Evolutionary conservation across 148 eudicot species (phyloP), one percentile per base, ranked within the genome.

Genomic region (Heliosperma pusillum): DNA sequence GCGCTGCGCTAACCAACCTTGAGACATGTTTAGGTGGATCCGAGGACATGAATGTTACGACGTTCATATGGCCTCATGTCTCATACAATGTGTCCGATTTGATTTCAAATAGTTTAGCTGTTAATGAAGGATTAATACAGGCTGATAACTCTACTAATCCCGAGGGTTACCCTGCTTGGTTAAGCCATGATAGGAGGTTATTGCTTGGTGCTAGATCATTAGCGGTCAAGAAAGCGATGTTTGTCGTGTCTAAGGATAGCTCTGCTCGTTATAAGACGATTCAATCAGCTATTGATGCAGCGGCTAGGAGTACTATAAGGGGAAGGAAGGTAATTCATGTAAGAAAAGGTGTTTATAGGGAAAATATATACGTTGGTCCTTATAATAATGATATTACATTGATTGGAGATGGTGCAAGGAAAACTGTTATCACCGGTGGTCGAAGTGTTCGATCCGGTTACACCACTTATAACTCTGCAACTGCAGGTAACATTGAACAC

Each of bases 381-480:
- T 61, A 80, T 16, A 79, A 83, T 71, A 78, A 78, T 77, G 86
- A 87, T 59, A 81, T 92, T 62, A 90, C 83, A 84, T 73, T 92
- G 74, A 79, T 90, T 64, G 97, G 97, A 4, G 91, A 88, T 61
- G 97, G 97, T 7, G 64, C 79, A 19, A 80, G 84, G 74, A n/a
- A 69, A 16, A 92, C 97, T 10, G 70, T 85, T 15, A 79, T 92
- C 40, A 88, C 94, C 33, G 85, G 87, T 60, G 79, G 84, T 55
- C 78, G 87, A 60, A 88, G 95, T 36, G 86, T 82, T 24, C 74
- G 80, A 5, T 79, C 74, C 20, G 91, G 93, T 16, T 92, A 81
- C 76, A 84, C 89, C 12, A 90, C 94, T 8, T 88, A 84, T 64
- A 89, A 82, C 70, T 81, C 90, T 62, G 90, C 97, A 13, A 91